These are phyloP conservation scores for Microstegium vimineum DNA, from an alignment of 176 grass and related monocot species.

Conservation along the genomic window DNA sequence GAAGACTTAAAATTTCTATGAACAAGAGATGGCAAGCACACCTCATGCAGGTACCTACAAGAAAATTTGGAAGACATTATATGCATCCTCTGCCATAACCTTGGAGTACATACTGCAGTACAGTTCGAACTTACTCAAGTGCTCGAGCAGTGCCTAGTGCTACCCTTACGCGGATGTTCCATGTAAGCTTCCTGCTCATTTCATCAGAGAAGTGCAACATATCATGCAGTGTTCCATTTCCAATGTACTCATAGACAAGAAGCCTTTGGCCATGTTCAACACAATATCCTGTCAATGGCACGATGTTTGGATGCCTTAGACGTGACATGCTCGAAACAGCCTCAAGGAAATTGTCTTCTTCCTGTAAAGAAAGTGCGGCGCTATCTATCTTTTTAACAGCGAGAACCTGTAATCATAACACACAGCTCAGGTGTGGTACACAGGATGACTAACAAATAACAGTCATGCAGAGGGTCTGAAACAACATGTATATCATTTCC, in stretches of 20 bases:
- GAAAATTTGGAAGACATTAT: neutral
- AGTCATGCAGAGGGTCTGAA: neutral
- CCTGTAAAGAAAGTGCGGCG: constrained; percentile 74
- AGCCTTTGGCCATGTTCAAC: constrained; percentile 84
- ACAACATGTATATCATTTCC: neutral
- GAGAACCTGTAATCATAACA: constrained; percentile 66
- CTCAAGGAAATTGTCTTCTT: constrained; percentile 93
- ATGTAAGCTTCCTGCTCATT: constrained; percentile 67
- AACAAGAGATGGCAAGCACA: constrained; percentile 86
- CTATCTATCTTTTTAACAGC: constrained; percentile 97
- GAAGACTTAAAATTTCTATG: constrained; percentile 95
- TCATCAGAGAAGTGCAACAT: constrained; percentile 84
- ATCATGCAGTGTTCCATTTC: constrained; percentile 82
- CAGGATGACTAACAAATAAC: neutral
- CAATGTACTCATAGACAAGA: constrained; percentile 84
- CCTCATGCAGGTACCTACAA: constrained; percentile 93
- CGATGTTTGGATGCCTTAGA: constrained; percentile 89
- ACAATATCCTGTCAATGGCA: constrained; percentile 84
- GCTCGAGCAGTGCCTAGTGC: constrained; percentile 86
- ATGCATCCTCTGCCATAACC: constrained; percentile 10
- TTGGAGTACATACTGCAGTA: neutral
- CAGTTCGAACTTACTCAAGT: constrained; percentile 69
- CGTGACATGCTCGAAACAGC: constrained; percentile 89
- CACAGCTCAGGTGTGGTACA: constrained; percentile 20
- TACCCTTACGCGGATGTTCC: constrained; percentile 84